These are phyloP conservation scores for Dioscorea zingiberensis DNA, from an alignment of 106 monocot genomes.

Conservation along the genomic window DNA sequence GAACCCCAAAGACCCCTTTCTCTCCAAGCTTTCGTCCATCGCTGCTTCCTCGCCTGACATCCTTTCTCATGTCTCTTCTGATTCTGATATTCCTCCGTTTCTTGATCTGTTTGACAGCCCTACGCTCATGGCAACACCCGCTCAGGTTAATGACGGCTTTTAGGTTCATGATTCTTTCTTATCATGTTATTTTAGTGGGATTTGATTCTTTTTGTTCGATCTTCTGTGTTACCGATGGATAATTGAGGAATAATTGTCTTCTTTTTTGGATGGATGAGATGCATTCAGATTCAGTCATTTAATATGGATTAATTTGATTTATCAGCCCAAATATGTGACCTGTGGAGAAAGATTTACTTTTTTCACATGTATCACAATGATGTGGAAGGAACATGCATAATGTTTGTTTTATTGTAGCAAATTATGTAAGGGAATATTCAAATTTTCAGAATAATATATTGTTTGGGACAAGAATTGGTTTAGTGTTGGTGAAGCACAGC, in stretches of 20 bases:
- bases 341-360: not conserved
- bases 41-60: constrained; percentile 46
- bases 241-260: not conserved
- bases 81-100: constrained; percentile 47
- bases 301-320: not conserved
- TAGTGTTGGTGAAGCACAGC: too few species aligned
- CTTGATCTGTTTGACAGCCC: constrained; percentile 76
- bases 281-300: not conserved
- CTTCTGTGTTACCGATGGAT: not conserved
- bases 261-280: not conserved
- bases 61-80: constrained; percentile 15
- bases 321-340: too few species aligned
- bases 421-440: too few species aligned
- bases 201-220: not conserved
- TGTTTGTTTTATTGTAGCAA: not conserved
- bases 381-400: not conserved
- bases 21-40: constrained; percentile 58
- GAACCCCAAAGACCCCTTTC: constrained; percentile 68
- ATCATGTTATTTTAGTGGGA: not conserved
- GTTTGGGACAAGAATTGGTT: too few species aligned
- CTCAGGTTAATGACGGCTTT: constrained; percentile 36
- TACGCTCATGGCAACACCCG: constrained; percentile 85
- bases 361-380: not conserved
- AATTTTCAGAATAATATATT: too few species aligned
- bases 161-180: not conserved